phyloP scores from a whole-genome alignment of 2,329 filamentous ascomycete species.

The Xylariomycetidae sp. region DNA sequence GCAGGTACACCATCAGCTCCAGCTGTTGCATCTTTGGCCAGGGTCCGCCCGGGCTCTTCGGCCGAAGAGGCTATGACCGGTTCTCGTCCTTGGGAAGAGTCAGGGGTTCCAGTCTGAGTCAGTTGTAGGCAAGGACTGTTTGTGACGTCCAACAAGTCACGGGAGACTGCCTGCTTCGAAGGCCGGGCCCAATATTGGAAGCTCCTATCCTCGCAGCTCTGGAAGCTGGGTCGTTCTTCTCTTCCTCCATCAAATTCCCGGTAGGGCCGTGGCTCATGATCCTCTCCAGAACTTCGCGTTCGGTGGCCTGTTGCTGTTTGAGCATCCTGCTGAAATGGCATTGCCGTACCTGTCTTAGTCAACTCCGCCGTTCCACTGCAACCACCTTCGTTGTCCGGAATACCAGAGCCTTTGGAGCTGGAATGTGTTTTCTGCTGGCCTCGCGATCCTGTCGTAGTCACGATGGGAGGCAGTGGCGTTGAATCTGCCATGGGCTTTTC shows the following conservation, averaged over 20 bases:
- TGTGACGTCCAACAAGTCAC: not conserved
- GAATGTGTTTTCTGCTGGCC: not conserved
- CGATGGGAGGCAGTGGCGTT: not conserved
- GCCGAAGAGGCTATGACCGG: not conserved
- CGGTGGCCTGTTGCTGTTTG: conserved; percentile 1
- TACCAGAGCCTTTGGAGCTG: not conserved
- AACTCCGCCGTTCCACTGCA: not conserved
- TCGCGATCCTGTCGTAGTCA: not conserved
- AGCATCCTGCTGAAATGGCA: not conserved
- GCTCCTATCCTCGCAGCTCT: conserved; percentile 22
- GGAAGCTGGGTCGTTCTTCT: conserved; percentile 12
- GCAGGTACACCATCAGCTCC: not conserved
- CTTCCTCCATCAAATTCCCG: conserved; percentile 1
- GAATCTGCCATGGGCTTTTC: not conserved
- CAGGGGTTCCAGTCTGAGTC: conserved; percentile 10
- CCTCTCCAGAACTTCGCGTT: conserved; percentile 1
- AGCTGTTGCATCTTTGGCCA: not conserved
- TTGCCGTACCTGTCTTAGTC: not conserved
- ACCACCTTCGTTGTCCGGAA: not conserved
- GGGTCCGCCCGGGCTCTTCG: not conserved
- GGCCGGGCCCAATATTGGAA: conserved; percentile 23
- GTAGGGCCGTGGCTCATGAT: too few relatives aligned
- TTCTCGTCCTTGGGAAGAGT: conserved; percentile 9
- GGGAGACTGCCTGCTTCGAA: conserved; percentile 9
- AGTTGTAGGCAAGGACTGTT: conserved; percentile 1